Evolutionary conservation across 805 yeast genomes (phyloP).

Genomic region (Teunomyces barrocoloradensis): DNA sequence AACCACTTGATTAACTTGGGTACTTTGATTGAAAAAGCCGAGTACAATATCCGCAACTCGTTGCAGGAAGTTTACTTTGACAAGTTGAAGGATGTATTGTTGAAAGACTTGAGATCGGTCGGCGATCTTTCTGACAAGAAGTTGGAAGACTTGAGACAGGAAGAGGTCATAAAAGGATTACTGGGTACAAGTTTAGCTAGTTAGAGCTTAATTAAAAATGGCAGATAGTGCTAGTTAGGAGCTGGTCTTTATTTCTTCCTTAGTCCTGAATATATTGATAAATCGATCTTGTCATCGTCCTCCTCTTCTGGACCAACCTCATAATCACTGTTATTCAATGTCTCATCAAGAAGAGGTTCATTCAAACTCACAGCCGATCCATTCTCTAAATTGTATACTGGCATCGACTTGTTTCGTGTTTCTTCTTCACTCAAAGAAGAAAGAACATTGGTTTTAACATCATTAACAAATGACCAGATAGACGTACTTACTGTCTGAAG

Average conservation of each 20-base stretch:
- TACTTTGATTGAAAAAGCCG: constrained; percentile 80
- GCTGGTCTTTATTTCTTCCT: constrained; percentile 4
- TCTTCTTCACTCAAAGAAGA: constrained; percentile 21
- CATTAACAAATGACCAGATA: constrained; percentile 44
- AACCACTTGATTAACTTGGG: constrained; percentile 89
- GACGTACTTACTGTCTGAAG: constrained; percentile 40
- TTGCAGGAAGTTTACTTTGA: constrained; percentile 94
- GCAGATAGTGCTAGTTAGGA: neutral
- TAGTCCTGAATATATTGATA: constrained; percentile 22
- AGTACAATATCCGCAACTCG: constrained; percentile 79
- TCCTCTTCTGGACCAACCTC: constrained; percentile 10
- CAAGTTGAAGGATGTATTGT: constrained; percentile 82
- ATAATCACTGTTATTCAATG: constrained; percentile 13
- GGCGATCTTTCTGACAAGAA: constrained; percentile 33
- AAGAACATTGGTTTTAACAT: constrained; percentile 35
- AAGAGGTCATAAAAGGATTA: constrained; percentile 38
- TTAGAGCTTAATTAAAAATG: neutral
- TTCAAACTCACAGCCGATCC: constrained; percentile 22
- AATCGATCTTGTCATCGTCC: constrained; percentile 24
- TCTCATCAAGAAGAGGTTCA: constrained; percentile 4
- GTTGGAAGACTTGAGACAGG: constrained; percentile 30
- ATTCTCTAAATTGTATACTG: constrained; percentile 24
- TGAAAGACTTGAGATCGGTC: constrained; percentile 41
- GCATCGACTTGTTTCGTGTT: neutral
- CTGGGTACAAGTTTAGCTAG: constrained; percentile 17